Conservation (phyloP, 768 basidiomycete genomes). For the Infundibulicybe gibba region DNA sequence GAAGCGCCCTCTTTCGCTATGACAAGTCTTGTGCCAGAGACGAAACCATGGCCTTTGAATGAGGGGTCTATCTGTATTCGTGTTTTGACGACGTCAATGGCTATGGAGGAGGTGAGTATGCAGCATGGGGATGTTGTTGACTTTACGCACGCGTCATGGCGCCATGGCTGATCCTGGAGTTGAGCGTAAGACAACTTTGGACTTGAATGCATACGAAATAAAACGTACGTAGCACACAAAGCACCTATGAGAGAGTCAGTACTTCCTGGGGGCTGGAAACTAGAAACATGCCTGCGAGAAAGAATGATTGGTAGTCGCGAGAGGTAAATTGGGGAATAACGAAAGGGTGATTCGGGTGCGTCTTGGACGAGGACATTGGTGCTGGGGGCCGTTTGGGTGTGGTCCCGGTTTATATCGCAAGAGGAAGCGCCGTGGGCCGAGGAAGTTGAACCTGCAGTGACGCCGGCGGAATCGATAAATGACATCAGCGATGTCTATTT, state of each 20-base stretch:
- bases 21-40: constrained; percentile 66
- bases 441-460: too few species aligned
- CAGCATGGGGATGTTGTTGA: not conserved
- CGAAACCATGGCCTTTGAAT: constrained; percentile 58
- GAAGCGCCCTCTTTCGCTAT: constrained; percentile 65
- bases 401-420: too few species aligned
- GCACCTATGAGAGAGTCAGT: too few species aligned
- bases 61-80: constrained; percentile 83
- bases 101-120: constrained; percentile 24
- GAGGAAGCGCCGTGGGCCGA: too few species aligned
- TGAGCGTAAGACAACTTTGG: too few species aligned
- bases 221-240: too few species aligned
- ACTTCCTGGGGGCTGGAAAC: not conserved
- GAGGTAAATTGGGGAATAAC: not conserved
- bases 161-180: constrained; percentile 67
- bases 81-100: constrained; percentile 85
- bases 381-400: too few species aligned
- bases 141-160: constrained; percentile 67
- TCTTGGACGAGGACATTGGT: not conserved
- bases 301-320: not conserved
- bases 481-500: too few species aligned
- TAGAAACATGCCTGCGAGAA: not conserved
- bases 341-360: not conserved
- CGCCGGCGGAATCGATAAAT: too few species aligned
- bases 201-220: too few species aligned